These are phyloP conservation scores for Alternaria alternata DNA, from an alignment of 2,329 filamentous ascomycete genomes.

Conservation along the genomic window DNA sequence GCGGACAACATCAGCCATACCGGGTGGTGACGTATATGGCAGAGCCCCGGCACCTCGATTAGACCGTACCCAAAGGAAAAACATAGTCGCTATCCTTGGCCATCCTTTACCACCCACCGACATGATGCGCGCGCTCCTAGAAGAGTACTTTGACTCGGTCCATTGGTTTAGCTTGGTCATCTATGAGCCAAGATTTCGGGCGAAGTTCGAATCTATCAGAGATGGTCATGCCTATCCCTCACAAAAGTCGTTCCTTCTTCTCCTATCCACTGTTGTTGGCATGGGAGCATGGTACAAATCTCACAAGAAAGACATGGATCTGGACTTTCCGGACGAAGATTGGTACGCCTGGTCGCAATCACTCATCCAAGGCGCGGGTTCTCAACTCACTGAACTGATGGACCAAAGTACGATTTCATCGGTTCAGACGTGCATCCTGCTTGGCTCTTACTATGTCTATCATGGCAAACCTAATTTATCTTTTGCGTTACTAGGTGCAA, in stretches of 20 bases:
- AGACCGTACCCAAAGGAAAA: constrained; percentile 26
- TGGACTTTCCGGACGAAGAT: constrained; percentile 14
- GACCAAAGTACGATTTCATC: constrained; percentile 50
- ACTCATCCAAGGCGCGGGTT: constrained; percentile 42
- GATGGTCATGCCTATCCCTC: constrained; percentile 42
- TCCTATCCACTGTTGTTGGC: constrained; percentile 50
- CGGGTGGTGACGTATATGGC: constrained; percentile 1
- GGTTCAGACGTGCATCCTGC: constrained; percentile 51
- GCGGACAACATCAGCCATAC: constrained; percentile 44
- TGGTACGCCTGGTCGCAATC: constrained; percentile 25
- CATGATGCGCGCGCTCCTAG: neutral
- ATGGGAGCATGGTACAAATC: constrained; percentile 53
- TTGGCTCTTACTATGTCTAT: constrained; percentile 55
- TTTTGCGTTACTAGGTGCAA: constrained; percentile 51
- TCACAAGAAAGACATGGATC: constrained; percentile 24
- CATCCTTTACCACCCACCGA: neutral
- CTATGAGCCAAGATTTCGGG: constrained; percentile 53
- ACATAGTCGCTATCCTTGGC: constrained; percentile 23
- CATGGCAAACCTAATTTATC: constrained; percentile 54
- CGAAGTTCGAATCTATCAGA: constrained; percentile 40
- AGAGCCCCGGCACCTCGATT: constrained; percentile 3
- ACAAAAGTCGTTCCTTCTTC: constrained; percentile 49
- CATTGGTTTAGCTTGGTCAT: no score
- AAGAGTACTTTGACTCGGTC: neutral
- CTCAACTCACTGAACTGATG: constrained; percentile 51